Base-by-base conservation (phyloP, 495 filamentous ascomycete species). In the Aspergillus sparsus region DNA sequence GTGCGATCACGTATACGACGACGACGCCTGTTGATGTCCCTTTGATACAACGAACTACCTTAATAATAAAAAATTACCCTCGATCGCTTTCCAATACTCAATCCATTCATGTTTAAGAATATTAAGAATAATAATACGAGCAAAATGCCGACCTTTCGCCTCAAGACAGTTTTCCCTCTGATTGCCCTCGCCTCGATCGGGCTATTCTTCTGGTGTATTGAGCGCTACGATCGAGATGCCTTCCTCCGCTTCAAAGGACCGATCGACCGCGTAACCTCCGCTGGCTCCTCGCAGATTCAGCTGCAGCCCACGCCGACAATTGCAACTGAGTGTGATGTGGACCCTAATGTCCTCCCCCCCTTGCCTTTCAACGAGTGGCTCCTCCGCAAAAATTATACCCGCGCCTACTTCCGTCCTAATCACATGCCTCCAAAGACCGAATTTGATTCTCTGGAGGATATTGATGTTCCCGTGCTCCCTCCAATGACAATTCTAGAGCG, bases 371-470 rank as follows among this genome's bases (percentile, higher is more conserved):
- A 65, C 44, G 77, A 80, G 68, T 80, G 76, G 76, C 72, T 80
- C 34, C 65, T 67, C 13, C 76, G 76, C 70, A 80, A 80, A 72
- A 80, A 80, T 70, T 77, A 77, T 63, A 80, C 76, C 45, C 77
- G 77, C 47, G 69, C 75, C 65, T 80, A 78, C 62, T 71, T 80
- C 67, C 76, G 77, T 46, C 74, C 77, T 62, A 73, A 69, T 55
- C 64, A 72, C 51, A 70, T 77, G 50, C 69, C 61, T 59, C 64
- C 76, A 45, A 65, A 74, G 34, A 70, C 74, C 55, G 69, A 78
- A 18, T 80, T 80, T 66, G 67, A 66, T 63, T 72, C 76, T 7
- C 52, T 80, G 57, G 74, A 78, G 66, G 71, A 74, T 47, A 69
- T 82, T 52, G 64, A 75, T 15, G 67, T 66, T 49, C 71, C 77